A percentile compares a stretch with the other conserved stretches of the same genome.
These are phyloP conservation scores for Monosporozyma siamensis DNA, from an alignment of 805 yeast genomes.

Conservation along the genomic window DNA sequence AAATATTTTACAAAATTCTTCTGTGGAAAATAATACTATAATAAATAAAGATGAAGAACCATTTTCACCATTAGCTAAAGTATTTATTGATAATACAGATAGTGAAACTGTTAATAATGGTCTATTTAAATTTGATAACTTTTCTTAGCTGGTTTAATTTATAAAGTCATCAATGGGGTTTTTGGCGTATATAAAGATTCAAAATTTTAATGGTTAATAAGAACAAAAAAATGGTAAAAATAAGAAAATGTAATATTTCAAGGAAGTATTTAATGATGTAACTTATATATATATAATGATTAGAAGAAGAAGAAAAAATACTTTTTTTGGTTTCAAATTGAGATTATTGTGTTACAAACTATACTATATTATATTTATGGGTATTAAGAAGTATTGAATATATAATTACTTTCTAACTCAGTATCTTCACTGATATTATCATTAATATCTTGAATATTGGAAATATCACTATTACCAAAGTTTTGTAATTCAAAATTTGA, in stretches of 20 bases:
- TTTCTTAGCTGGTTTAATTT: neutral
- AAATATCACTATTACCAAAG: neutral
- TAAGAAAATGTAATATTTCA: too few relatives aligned
- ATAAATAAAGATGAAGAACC: neutral
- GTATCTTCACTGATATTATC: slow-evolving; percentile 20
- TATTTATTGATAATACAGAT: neutral
- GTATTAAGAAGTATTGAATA: slow-evolving; percentile 12
- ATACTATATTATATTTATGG: too few relatives aligned
- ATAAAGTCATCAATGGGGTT: too few relatives aligned
- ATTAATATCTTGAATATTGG: neutral
- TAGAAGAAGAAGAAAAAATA: too few relatives aligned
- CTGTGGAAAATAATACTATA: neutral
- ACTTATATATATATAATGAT: too few relatives aligned
- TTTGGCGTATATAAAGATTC: too few relatives aligned
- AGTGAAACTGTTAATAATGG: neutral
- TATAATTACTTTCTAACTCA: slow-evolving; percentile 24
- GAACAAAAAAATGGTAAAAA: too few relatives aligned
- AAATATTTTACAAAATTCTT: neutral
- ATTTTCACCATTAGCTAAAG: neutral
- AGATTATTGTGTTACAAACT: too few relatives aligned
- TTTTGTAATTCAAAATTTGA: too few relatives aligned
- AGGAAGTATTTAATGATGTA: too few relatives aligned
- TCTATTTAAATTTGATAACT: neutral
- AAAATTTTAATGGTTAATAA: too few relatives aligned
- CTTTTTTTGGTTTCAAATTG: too few relatives aligned